Base-by-base conservation (phyloP, 352 stramenopile species). In the Pythium guiyangense region DNA sequence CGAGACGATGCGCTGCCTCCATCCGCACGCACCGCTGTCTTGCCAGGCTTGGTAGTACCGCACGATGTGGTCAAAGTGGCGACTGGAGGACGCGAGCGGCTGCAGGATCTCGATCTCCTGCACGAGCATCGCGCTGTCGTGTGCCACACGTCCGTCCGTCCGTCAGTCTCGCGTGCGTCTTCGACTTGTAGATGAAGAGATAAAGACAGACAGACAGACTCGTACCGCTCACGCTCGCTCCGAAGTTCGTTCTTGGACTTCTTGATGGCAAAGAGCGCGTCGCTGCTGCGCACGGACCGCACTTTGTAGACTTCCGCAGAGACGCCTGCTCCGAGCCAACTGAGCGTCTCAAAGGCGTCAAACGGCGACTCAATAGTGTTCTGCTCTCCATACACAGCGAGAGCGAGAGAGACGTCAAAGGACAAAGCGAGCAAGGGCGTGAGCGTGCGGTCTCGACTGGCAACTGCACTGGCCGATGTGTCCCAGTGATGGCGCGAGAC, bases 1-100 rank as follows among this genome's bases (percentile, higher is more conserved):
- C 4, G 26, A 59, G 12, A 34, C 9, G 31, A 22, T 10, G 5
- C 8, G 6, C 31, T 37, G 15, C 11, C 12, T 11, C 4, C 11
- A n/a, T 11, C 4, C 5, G 15, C 6, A n/a, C 58, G 10, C 57
- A 90, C 84, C 77, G 75, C 94, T 81, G 76, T 98, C 77, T 63
- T 96, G 88, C 89, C 92, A 98, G 1, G 96, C 93, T 69, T 98
- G 90, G 65, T 98, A 92, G 67, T 98, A 98, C 18, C 91, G 74
- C 3, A 98, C 88, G 64, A 98, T 89, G 55, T 98, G 88, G 10
- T 79, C 67, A 44, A 88, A 89, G 53, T 76, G 71, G 2, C 58
- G 40, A n/a, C 43, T 62, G 1, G 71, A 77, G 1, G 63, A 37
- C 14, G 63, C 43, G 6, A 92, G 45, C 1, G 73, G 60, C 57